Base-by-base conservation (phyloP, 345 rosid species). In the Pugionium dolabratum region DNA sequence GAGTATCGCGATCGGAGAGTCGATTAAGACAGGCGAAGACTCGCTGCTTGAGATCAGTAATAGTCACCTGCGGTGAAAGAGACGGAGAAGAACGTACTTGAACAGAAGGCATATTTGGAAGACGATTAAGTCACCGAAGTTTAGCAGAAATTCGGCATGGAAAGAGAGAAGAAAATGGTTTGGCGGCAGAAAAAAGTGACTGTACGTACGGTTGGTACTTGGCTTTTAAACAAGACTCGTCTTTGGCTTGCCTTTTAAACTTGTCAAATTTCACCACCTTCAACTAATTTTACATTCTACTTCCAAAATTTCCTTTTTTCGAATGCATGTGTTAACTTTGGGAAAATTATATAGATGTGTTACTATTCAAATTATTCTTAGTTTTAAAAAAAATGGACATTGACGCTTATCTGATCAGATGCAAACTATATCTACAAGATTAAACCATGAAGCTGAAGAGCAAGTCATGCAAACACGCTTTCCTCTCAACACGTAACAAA, bases 1-100 rank as follows among this genome's bases (percentile, higher is more conserved):
- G 73, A 0, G 98, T 93, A 81, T 90, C 98, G 9, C 98, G 98
- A 81, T 93, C 97, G 46, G 97, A 77, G 76, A 93, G 98, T 25
- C 84, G 87, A 80, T 92, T 89, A 25, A 92, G 87, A 75, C 96
- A 92, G n/a, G 79, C 77, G 35, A 92, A 79, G 78, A 92, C 86
- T 29, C 95, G 88, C 37, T 75, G 81, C 64, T 83, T 89, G 74
- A 92, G 85, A 75, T 84, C 86, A 4, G 62, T 74, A 35, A 66
- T 61, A 35, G 72, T 59, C 7, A 44, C 59, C 52, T 79, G 81
- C 3, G 73, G 48, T 8, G 81, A 64, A 3, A 71, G 65, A 32
- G 59, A 26, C 4, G 75, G 45, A 5, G 82, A 53, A 29, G 79
- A 79, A 67, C 82, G 80, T 48, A 59, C 79, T 46, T 74, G 79